A percentile compares a stretch with the other conserved stretches of the same genome.
Evolutionary conservation across 345 rosid genomes (phyloP).

Genomic region (Mercurialis annua): DNA sequence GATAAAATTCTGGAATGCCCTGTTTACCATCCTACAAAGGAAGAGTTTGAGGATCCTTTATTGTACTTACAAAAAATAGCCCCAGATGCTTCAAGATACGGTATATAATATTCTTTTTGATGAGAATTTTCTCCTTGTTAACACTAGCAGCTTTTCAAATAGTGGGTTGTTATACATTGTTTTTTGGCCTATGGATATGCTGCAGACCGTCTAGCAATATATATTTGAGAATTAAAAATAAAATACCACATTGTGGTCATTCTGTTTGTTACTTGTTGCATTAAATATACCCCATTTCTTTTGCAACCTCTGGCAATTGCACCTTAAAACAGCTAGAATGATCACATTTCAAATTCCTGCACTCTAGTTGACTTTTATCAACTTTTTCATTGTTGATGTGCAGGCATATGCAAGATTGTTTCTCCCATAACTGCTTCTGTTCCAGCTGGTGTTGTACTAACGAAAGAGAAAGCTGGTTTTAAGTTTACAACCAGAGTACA

Average conservation of each 20-base stretch:
- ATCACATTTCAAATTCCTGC: background rate
- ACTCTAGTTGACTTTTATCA: background rate
- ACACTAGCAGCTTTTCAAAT: too few species aligned
- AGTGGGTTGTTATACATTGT: too few species aligned
- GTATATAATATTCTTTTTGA: slow-evolving; percentile 40
- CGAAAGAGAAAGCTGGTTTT: slow-evolving; percentile 83
- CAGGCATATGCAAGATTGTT: slow-evolving; percentile 94
- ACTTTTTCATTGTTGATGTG: background rate
- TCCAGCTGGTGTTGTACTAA: slow-evolving; percentile 92
- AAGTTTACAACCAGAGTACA: slow-evolving; percentile 98
- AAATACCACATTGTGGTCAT: background rate
- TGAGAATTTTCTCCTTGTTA: background rate
- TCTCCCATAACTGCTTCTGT: slow-evolving; percentile 82
- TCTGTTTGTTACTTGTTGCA: background rate
- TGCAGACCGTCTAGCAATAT: background rate
- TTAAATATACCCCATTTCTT: background rate
- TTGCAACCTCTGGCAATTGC: background rate
- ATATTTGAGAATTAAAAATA: background rate
- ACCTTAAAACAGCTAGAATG: background rate
- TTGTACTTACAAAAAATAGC: slow-evolving; percentile 85
- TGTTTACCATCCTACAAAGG: slow-evolving; percentile 85
- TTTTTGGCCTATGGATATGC: background rate
- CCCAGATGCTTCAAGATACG: slow-evolving; percentile 91
- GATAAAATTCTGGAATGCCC: slow-evolving; percentile 92
- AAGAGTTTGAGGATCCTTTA: slow-evolving; percentile 96